phyloP scores from a whole-genome alignment of 441 rosid genomes.

The Syzygium malaccense region DNA sequence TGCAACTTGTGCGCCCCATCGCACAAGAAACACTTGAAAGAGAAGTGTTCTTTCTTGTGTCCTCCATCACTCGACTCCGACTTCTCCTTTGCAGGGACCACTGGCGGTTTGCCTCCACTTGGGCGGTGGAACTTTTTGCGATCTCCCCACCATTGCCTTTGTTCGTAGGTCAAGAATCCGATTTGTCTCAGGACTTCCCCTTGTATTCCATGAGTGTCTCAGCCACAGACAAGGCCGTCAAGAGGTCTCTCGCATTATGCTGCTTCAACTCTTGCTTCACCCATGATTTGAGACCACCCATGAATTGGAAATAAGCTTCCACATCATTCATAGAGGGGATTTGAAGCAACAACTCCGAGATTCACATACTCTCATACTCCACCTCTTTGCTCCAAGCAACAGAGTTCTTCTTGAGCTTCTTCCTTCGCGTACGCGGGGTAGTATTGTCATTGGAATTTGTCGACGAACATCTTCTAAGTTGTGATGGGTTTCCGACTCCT shows the following conservation, averaged over 20 bases:
- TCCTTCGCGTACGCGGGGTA: not conserved
- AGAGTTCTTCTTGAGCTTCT: not conserved
- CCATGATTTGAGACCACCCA: not conserved
- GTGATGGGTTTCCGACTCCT: not conserved
- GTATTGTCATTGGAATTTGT: not conserved
- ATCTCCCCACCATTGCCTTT: not conserved
- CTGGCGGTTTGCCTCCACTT: not conserved
- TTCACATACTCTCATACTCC: not conserved
- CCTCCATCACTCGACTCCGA: not conserved
- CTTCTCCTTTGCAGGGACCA: not conserved
- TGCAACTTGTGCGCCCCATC: too few species aligned
- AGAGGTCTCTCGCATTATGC: not conserved
- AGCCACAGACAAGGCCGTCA: not conserved
- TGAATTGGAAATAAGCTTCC: not conserved
- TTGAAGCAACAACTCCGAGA: not conserved
- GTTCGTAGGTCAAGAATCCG: not conserved
- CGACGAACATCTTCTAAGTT: not conserved
- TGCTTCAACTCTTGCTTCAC: not conserved
- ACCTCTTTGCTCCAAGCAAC: accelerated
- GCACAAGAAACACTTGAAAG: not conserved
- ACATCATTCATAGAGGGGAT: not conserved
- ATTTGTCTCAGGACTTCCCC: not conserved
- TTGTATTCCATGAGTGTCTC: not conserved
- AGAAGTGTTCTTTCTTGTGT: not conserved
- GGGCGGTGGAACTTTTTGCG: not conserved